Evolutionary conservation across 2,329 filamentous ascomycete genomes (phyloP).

Genomic region (Endocalyx cinctus): DNA sequence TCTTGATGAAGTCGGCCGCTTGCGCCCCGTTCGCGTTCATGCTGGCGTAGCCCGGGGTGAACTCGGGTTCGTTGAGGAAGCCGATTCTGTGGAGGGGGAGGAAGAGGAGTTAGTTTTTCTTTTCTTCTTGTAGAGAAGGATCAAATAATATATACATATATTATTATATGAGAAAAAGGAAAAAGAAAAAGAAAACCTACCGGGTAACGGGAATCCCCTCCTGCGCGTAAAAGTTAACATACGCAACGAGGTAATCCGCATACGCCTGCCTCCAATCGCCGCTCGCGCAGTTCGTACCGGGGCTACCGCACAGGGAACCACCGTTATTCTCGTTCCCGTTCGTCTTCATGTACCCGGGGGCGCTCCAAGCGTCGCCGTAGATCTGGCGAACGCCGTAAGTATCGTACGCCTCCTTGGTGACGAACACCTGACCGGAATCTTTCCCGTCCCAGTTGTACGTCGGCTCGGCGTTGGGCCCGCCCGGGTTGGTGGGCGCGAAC

Average conservation of each 20-base stretch:
- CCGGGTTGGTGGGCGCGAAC: slow-evolving; percentile 35
- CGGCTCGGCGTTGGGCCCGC: slow-evolving; percentile 28
- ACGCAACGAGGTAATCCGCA: slow-evolving; percentile 39
- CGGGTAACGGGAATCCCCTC: slow-evolving; percentile 26
- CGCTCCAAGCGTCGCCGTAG: slow-evolving; percentile 36
- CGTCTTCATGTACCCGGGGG: slow-evolving; percentile 38
- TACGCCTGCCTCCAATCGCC: slow-evolving; percentile 38
- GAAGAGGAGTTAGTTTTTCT: too few relatives aligned
- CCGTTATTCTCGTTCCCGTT: slow-evolving; percentile 31
- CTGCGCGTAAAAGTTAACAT: slow-evolving; percentile 32
- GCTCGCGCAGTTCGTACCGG: slow-evolving; percentile 18
- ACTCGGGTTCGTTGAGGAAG: slow-evolving; percentile 23
- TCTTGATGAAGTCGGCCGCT: slow-evolving; percentile 22
- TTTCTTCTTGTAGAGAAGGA: too few relatives aligned
- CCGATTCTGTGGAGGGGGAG: slow-evolving; percentile 11
- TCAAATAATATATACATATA: too few relatives aligned
- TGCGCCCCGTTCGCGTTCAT: slow-evolving; percentile 23
- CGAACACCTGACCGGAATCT: slow-evolving; percentile 41
- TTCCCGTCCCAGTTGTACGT: slow-evolving; percentile 37
- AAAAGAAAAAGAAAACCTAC: slow-evolving; percentile 9
- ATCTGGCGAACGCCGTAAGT: slow-evolving; percentile 28
- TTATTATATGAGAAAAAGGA: neutral
- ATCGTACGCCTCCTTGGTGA: slow-evolving; percentile 38
- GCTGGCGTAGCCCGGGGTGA: slow-evolving; percentile 18
- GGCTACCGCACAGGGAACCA: slow-evolving; percentile 32